Evolutionary conservation across 257 asterid genomes (phyloP), one percentile per base, ranked within the genome.

Genomic region (Penstemon eatonii): DNA sequence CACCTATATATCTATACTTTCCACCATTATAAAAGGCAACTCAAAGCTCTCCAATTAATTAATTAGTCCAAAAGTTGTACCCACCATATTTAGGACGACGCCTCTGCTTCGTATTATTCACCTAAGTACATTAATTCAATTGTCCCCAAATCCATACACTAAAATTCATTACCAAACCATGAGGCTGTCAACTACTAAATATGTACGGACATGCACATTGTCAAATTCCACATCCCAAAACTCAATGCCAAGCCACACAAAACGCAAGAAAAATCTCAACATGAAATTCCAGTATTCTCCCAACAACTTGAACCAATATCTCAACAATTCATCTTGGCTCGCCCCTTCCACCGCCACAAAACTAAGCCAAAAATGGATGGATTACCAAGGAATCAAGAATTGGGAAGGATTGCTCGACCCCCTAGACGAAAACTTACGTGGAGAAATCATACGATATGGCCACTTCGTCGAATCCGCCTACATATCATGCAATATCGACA

Each of bases 351-450:
- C 42, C 3, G 65, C 68, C 5, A 33, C 7, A 10, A 74, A 64
- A 47, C 41, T 85, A 1, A 71, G 78, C 52, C 18, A 56, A 11
- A 65, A 64, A 19, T 91, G 97, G 97, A 87, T 72, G 93, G 95
- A 91, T 0, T 83, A 84, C 56, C 97, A 91, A 68, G 97, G 97
- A 6, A 51, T 73, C 56, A 73, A 71, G 51, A 76, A 91, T 36
- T 88, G 97, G 97, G 87, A 85, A 60, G 97, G 97, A 0, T 15
- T 91, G 25, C 88, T 91, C 13, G 97, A 91, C 73, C 97, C 97
- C 0, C 89, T 91, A 8, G 90, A 91, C 69, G 82, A 89, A 1
- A 85, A 77, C 37, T 65, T 91, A 3, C 88, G 97, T 2, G 59
- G 77, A 4, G 97, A 91, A 76, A 88, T 91, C 19, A 82, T 91